Conservation (phyloP, 2,329 filamentous ascomycete genomes). For the Beauveria varroae region DNA sequence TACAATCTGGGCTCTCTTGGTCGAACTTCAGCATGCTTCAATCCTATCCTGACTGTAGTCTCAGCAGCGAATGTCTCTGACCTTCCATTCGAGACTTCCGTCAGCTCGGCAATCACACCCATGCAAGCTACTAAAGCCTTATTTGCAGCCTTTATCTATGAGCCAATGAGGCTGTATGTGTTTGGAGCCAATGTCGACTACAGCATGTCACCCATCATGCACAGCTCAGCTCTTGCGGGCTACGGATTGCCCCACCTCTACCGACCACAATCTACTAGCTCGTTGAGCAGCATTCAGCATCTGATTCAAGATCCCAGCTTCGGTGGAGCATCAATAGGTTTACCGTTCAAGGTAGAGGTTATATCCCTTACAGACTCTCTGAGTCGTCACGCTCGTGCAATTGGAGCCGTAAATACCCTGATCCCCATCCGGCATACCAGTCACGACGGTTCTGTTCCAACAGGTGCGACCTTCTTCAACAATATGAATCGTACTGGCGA, state of each 20-base stretch:
- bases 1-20: slow-evolving; percentile 60
- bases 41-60: slow-evolving; percentile 38
- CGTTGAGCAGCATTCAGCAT: slow-evolving; percentile 54
- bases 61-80: slow-evolving; percentile 33
- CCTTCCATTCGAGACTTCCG: slow-evolving; percentile 14
- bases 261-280: slow-evolving; percentile 53
- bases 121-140: slow-evolving; percentile 57
- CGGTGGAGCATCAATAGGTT: slow-evolving; percentile 62
- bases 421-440: slow-evolving; percentile 59
- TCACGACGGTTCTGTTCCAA: slow-evolving; percentile 48
- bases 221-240: slow-evolving; percentile 59
- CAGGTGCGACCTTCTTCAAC: slow-evolving; percentile 43
- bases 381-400: slow-evolving; percentile 64
- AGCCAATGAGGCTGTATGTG: slow-evolving; percentile 65
- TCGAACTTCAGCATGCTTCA: slow-evolving; percentile 58
- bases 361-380: slow-evolving; percentile 61
- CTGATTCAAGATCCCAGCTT: slow-evolving; percentile 60
- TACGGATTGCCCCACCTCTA: slow-evolving; percentile 66
- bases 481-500: slow-evolving; percentile 55
- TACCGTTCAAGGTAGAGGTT: slow-evolving; percentile 70
- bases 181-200: slow-evolving; percentile 66
- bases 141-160: slow-evolving; percentile 58
- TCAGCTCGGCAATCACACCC: slow-evolving; percentile 42
- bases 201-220: slow-evolving; percentile 71
- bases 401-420: slow-evolving; percentile 70